Evolutionary conservation across 2,329 filamentous ascomycete genomes (phyloP), one percentile per base, ranked within the genome.

Genomic region (Pseudogymnoascus sp.): DNA sequence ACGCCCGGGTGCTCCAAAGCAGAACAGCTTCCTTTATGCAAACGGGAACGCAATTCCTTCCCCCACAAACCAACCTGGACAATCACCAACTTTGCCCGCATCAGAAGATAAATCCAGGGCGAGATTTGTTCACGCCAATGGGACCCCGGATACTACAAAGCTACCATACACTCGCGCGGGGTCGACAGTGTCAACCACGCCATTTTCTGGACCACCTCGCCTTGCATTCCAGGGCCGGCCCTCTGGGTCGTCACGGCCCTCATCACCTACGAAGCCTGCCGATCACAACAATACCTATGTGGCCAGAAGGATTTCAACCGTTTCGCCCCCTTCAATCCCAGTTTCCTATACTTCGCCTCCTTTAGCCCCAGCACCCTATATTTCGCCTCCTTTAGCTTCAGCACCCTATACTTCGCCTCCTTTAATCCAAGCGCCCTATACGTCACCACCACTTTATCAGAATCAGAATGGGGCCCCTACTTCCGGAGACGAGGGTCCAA

Each of bases 51-150:
- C 63, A 25, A 66, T 65, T 72, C 9, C 80, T 2, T 62, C 60
- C 7, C 36, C 46, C n/a, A 18, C 34, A 60, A 60, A 9, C 40
- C 62, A 73, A 75, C 1, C 75, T 78, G 7, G 65, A 5, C 12
- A 14, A 14, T 62, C 38, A 25, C 40, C 60, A 56, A 62, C 34
- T 40, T 23, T 59, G 56, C 70, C 77, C 65, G 77, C 79, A 49
- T 71, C 74, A 16, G 62, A 64, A 5, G 72, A 73, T 31, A 72
- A 69, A 36, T 66, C 73, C n/a, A 70, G 79, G 5, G 80, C 79
- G 75, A 90, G 89, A 72, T 91, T 93, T 77, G 86, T 92, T 73
- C 89, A 91, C 72, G 89, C 88, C 65, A 89, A 90, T 73, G 86
- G 87, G 31, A 77, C 77, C 12, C 82, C 83, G 1, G 82, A 86